These are phyloP conservation scores for Hericium erinaceus DNA, from an alignment of 768 basidiomycete species.

Conservation along the genomic window DNA sequence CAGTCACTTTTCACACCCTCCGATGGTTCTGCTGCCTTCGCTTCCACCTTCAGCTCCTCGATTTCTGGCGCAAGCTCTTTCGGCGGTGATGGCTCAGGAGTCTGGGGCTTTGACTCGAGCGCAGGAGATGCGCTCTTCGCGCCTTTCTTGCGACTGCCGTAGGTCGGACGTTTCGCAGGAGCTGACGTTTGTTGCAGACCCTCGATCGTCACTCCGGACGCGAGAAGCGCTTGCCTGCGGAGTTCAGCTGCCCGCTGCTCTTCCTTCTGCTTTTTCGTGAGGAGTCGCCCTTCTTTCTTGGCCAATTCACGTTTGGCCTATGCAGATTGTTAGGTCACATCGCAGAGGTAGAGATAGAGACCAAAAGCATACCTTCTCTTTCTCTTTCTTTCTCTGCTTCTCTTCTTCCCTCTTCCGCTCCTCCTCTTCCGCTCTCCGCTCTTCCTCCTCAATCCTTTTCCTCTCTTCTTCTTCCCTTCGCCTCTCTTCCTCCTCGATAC, in stretches of 20 bases:
- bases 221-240: slow-evolving; percentile 82
- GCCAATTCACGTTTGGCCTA: slow-evolving; percentile 84
- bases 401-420: slow-evolving; percentile 71
- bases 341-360: slow-evolving; percentile 1
- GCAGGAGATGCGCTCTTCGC: slow-evolving; percentile 49
- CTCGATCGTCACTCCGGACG: slow-evolving; percentile 84
- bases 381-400: slow-evolving; percentile 78
- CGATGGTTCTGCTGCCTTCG: slow-evolving; percentile 12
- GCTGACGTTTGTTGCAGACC: slow-evolving; percentile 61
- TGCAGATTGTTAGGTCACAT: slow-evolving; percentile 3
- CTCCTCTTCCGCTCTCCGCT: slow-evolving; percentile 69
- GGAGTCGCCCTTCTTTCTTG: slow-evolving; percentile 87
- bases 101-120: slow-evolving; percentile 40
- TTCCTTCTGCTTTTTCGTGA: slow-evolving; percentile 97
- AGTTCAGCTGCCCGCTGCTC: slow-evolving; percentile 87
- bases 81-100: slow-evolving; percentile 10
- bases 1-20: slow-evolving; percentile 35
- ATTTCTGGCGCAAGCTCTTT: slow-evolving; percentile 15
- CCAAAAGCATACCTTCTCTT: slow-evolving; percentile 55
- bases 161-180: slow-evolving; percentile 66
- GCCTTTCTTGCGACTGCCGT: slow-evolving; percentile 80
- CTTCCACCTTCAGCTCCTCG: neutral
- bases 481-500: slow-evolving; percentile 76
- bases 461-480: slow-evolving; percentile 68
- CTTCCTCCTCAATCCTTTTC: slow-evolving; percentile 82